Percentiles rank a stretch among this genome's conserved stretches.
Evolutionary conservation across 2,329 filamentous ascomycete species (phyloP).

Genomic region (Ophioceras dolichostomum): DNA sequence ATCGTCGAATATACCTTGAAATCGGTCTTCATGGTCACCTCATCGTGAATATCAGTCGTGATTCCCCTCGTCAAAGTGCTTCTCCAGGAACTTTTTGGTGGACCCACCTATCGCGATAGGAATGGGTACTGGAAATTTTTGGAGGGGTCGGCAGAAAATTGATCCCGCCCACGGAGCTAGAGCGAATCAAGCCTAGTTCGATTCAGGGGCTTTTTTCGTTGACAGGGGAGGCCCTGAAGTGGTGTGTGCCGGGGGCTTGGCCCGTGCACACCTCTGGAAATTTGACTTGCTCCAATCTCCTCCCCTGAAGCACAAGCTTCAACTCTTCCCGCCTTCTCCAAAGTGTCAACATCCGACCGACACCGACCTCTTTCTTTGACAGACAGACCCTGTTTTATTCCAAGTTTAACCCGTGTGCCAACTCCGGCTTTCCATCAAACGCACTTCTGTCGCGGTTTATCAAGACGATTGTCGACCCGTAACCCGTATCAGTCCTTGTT

Average conservation of each 20-base stretch:
- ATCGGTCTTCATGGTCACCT: conserved; percentile 86
- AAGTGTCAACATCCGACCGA: conserved; percentile 3
- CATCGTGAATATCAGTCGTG: conserved; percentile 8
- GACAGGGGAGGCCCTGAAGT: neutral
- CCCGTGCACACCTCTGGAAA: conserved; percentile 13
- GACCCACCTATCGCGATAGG: too few species aligned
- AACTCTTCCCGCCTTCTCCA: conserved; percentile 8
- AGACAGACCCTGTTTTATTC: neutral
- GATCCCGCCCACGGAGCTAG: conserved; percentile 16
- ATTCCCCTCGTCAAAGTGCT: too few species aligned
- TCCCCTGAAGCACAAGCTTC: conserved; percentile 10
- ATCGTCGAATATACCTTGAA: conserved; percentile 61
- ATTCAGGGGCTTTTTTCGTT: conserved; percentile 1
- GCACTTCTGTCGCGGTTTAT: neutral
- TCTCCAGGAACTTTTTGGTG: too few species aligned
- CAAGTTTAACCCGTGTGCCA: neutral
- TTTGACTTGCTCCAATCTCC: conserved; percentile 8
- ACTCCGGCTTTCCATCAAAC: neutral
- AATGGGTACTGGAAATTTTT: too few species aligned
- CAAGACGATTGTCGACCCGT: too few species aligned
- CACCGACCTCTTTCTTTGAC: too few species aligned
- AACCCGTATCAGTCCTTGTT: too few species aligned
- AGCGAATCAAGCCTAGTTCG: neutral
- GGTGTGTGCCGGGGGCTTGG: conserved; percentile 8
- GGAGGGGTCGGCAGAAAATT: conserved; percentile 19